Evolutionary conservation across 768 basidiomycete genomes (phyloP).

Genomic region (Rhizopogon salebrosus): DNA sequence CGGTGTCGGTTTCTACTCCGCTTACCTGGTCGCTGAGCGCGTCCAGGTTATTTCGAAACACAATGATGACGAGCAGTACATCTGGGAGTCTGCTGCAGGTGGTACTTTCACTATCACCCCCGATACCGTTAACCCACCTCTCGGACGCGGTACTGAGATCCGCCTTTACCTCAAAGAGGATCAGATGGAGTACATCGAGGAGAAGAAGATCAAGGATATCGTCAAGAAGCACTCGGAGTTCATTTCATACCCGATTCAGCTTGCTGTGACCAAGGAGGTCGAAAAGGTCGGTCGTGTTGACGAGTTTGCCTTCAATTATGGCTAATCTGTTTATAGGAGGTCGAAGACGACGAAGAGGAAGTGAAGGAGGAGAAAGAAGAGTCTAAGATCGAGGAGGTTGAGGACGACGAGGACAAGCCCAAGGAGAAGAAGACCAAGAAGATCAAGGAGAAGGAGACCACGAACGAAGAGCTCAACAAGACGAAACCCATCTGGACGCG

Average conservation of each 20-base stretch:
- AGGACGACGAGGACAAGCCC: slow-evolving; percentile 77
- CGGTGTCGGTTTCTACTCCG: slow-evolving; percentile 99
- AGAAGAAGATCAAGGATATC: slow-evolving; percentile 98
- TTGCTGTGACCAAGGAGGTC: slow-evolving; percentile 97
- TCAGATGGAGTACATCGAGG: slow-evolving; percentile 97
- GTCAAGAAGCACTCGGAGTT: slow-evolving; percentile 99
- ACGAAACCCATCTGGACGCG: slow-evolving; percentile 99
- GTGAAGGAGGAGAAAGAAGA: slow-evolving; percentile 68
- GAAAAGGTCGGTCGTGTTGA: slow-evolving; percentile 71
- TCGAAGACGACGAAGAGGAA: slow-evolving; percentile 78
- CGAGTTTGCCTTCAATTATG: neutral
- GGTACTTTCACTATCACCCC: slow-evolving; percentile 98
- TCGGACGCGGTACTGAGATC: slow-evolving; percentile 92
- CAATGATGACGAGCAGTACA: slow-evolving; percentile 99
- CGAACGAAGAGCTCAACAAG: slow-evolving; percentile 99
- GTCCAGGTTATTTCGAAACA: slow-evolving; percentile 99
- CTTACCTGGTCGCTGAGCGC: slow-evolving; percentile 97
- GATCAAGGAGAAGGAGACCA: slow-evolving; percentile 81
- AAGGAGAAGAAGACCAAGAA: slow-evolving; percentile 94
- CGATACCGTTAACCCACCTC: slow-evolving; percentile 83
- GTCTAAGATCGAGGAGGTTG: slow-evolving; percentile 77
- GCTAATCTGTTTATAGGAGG: slow-evolving; percentile 50
- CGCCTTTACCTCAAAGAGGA: slow-evolving; percentile 96
- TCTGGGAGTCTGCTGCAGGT: slow-evolving; percentile 99
- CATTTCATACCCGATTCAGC: slow-evolving; percentile 99